A percentile compares a stretch with the other conserved stretches of the same genome.
Conservation (phyloP, 371 early-diverging fungal genomes). For the Lichtheimia hyalospora region DNA sequence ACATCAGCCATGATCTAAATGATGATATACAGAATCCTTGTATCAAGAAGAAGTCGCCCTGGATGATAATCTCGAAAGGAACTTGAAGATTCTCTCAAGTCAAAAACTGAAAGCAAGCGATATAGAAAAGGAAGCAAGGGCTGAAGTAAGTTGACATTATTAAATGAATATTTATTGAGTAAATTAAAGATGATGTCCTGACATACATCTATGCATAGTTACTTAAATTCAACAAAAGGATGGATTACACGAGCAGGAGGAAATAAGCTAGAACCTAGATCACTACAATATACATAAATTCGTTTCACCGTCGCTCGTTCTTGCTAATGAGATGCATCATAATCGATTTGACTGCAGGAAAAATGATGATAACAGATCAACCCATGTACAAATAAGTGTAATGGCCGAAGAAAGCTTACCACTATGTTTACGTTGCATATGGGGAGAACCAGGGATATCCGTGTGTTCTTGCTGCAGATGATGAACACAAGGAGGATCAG, state of each 20-base stretch:
- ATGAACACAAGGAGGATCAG: slow-evolving; percentile 15
- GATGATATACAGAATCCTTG: slow-evolving; percentile 20
- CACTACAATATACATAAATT: neutral
- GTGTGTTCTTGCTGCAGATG: neutral
- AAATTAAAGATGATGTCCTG: too few species aligned
- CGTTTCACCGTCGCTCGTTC: neutral
- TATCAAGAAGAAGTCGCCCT: slow-evolving; percentile 23
- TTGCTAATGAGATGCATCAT: slow-evolving; percentile 1
- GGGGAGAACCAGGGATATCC: too few species aligned
- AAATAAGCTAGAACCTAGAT: neutral
- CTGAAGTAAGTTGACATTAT: slow-evolving; percentile 23
- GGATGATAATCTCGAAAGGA: slow-evolving; percentile 36
- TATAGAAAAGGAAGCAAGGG: slow-evolving; percentile 33
- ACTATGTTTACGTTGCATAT: too few species aligned
- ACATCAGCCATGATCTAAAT: neutral
- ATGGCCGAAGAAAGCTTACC: too few species aligned
- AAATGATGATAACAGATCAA: neutral
- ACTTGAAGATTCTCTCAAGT: slow-evolving; percentile 29
- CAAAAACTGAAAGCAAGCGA: slow-evolving; percentile 29
- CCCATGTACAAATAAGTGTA: too few species aligned
- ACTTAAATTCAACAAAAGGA: slow-evolving; percentile 4
- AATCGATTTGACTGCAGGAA: slow-evolving; percentile 5
- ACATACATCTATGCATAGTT: neutral
- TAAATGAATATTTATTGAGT: too few species aligned
- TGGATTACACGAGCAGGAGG: neutral